Conservation (phyloP, 2,329 filamentous ascomycete species). For the Knoxdaviesia capensis region DNA sequence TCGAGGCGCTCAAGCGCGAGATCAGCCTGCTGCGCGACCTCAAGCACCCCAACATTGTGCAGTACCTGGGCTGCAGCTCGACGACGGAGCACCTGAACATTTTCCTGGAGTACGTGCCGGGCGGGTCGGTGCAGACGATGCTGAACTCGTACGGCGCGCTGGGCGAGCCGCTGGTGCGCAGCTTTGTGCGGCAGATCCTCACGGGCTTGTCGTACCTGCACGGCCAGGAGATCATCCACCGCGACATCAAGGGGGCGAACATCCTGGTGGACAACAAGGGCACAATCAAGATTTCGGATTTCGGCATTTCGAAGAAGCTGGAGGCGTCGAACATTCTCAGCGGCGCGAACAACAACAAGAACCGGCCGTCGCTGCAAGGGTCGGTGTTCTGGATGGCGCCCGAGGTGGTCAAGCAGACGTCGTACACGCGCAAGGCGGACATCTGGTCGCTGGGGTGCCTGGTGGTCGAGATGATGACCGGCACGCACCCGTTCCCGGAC, state of each 20-base stretch:
- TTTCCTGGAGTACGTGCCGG: slow-evolving; percentile 97
- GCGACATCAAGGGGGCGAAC: slow-evolving; percentile 97
- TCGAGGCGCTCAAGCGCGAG: slow-evolving; percentile 89
- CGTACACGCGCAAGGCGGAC: slow-evolving; percentile 93
- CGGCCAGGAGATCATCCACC: slow-evolving; percentile 87
- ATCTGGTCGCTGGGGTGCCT: slow-evolving; percentile 96
- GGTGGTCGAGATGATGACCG: slow-evolving; percentile 98
- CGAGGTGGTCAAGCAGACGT: slow-evolving; percentile 93
- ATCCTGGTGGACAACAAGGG: slow-evolving; percentile 98
- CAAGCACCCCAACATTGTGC: slow-evolving; percentile 92
- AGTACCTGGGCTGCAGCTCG: slow-evolving; percentile 88
- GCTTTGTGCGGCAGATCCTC: slow-evolving; percentile 91
- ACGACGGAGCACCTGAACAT: slow-evolving; percentile 90
- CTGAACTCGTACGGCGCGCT: slow-evolving; percentile 95
- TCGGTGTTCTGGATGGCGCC: slow-evolving; percentile 99
- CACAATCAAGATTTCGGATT: slow-evolving; percentile 97
- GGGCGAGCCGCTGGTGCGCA: slow-evolving; percentile 79
- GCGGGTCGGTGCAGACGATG: slow-evolving; percentile 95
- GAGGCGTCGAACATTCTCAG: slow-evolving; percentile 72
- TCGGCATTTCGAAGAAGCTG: slow-evolving; percentile 94
- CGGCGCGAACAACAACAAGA: slow-evolving; percentile 45
- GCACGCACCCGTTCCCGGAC: slow-evolving; percentile 87
- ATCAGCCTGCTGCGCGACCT: slow-evolving; percentile 86
- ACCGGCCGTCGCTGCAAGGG: slow-evolving; percentile 69
- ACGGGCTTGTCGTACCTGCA: slow-evolving; percentile 86